Conservation (phyloP, 2,329 filamentous ascomycete genomes). For the Keithomyces neogunnii region DNA sequence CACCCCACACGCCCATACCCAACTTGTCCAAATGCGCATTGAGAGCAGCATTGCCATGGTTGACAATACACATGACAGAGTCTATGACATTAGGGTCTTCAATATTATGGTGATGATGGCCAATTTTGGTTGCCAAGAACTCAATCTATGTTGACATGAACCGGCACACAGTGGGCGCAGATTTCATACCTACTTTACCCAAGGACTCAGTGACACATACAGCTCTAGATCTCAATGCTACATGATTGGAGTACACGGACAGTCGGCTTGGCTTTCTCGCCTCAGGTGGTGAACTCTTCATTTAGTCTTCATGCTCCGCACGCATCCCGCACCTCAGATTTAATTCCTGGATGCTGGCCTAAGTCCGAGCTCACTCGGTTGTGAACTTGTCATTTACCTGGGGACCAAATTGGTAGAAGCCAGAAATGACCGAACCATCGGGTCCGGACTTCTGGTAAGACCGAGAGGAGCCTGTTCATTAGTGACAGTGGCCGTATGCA, state of each 20-base stretch:
- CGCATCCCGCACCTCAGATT: neutral
- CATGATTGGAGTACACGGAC: too few relatives aligned
- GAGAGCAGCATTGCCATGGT: too few relatives aligned
- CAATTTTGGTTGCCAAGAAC: neutral
- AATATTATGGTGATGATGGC: neutral
- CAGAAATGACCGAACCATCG: neutral
- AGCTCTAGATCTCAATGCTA: too few relatives aligned
- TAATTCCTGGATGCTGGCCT: conserved; percentile 7
- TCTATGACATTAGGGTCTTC: too few relatives aligned
- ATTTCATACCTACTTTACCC: too few relatives aligned
- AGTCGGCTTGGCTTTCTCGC: too few relatives aligned
- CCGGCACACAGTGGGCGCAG: neutral
- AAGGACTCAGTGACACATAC: too few relatives aligned
- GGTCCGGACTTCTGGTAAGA: conserved; percentile 2
- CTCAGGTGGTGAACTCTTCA: too few relatives aligned
- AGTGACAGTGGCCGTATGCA: too few relatives aligned
- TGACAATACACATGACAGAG: too few relatives aligned
- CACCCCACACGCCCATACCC: too few relatives aligned
- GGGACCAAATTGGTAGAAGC: neutral
- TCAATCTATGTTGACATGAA: neutral
- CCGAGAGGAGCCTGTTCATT: neutral
- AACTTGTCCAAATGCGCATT: too few relatives aligned
- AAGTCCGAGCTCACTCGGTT: neutral
- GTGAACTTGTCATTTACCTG: neutral
- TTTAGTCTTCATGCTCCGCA: neutral